Evolutionary conservation across 2,329 filamentous ascomycete species (phyloP), one percentile per base, ranked within the genome.

Genomic region (Talaromyces piceae): DNA sequence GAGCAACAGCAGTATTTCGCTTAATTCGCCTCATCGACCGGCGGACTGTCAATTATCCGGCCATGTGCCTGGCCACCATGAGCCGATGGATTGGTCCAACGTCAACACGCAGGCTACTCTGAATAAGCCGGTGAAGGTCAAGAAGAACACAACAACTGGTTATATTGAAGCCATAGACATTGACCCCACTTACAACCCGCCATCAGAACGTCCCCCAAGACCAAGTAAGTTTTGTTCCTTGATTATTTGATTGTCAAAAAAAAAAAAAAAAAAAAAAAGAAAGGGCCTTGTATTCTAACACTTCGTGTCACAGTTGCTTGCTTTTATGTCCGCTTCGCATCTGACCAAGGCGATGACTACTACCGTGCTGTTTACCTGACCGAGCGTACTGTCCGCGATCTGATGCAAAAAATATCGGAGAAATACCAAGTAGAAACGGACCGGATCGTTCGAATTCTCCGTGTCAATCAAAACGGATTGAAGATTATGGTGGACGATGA

Each of bases 121-220:
- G 12, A 65, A 56, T 26, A 59, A 62, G 9, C 63, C 67, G 3
- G 59, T 64, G 9, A 66, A 65, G 27, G 56, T 72, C 5, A 62
- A 63, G 43, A 64, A 61, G 37, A 59, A 62, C 22, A 49, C 52
- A 12, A 55, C 57, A 22, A 86, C 82, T 54, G 86, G 87, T 5
- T 95, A 87, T 84, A 93, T 97, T 56, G 90, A 96, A 65, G 89
- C 90, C 1, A 72, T 95, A 6, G 93, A 89, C 27, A 88, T 97
- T n/a, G 93, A 97, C 65, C 75, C 84, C 13, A 80, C 79, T 2
- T 98, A 97, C 65, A 82, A 85, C 52, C 86, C 93, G 41, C 91
- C 91, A 0, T 72, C 78, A 1, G 88, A 94, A 61, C 81, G 79
- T 52, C 73, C 77, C 7, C 74, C 82, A 18, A 94, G 88, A 66